A percentile compares a stretch with the other conserved stretches of the same genome.
phyloP scores from a whole-genome alignment of 2,329 filamentous ascomycete genomes.

The Phaeosphaeriaceae sp. region DNA sequence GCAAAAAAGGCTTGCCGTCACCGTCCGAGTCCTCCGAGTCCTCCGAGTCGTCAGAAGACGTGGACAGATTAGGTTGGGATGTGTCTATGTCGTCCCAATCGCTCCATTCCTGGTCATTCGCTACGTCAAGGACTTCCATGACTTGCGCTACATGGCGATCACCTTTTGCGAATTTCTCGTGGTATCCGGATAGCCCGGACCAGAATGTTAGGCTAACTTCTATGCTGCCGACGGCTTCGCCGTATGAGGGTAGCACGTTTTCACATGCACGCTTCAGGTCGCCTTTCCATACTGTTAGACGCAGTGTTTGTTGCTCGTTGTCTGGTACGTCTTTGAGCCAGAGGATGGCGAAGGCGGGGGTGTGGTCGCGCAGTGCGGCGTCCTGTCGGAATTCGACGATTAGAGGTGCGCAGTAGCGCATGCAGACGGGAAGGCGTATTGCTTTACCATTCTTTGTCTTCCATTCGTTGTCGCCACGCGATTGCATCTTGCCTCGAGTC shows the following conservation, averaged over 20 bases:
- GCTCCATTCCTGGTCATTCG: slow-evolving; percentile 61
- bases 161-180: slow-evolving; percentile 62
- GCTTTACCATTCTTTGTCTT: slow-evolving; percentile 54
- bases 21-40: slow-evolving; percentile 23
- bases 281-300: slow-evolving; percentile 70
- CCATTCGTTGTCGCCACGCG: slow-evolving; percentile 55
- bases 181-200: slow-evolving; percentile 66
- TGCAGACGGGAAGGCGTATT: slow-evolving; percentile 63
- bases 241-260: slow-evolving; percentile 57
- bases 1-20: slow-evolving; percentile 25
- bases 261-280: slow-evolving; percentile 63
- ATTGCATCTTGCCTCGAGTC: slow-evolving; percentile 64
- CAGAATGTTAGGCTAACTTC: slow-evolving; percentile 66
- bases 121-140: slow-evolving; percentile 68
- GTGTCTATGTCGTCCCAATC: slow-evolving; percentile 38
- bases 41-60: slow-evolving; percentile 45
- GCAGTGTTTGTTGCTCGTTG: slow-evolving; percentile 66
- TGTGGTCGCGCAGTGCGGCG: slow-evolving; percentile 59
- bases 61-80: slow-evolving; percentile 24
- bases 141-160: slow-evolving; percentile 64
- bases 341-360: slow-evolving; percentile 66
- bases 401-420: slow-evolving; percentile 65
- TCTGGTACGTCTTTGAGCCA: slow-evolving; percentile 75
- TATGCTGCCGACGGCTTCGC: slow-evolving; percentile 65
- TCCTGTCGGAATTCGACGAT: slow-evolving; percentile 67